Evolutionary conservation across 2,329 filamentous ascomycete species (phyloP), one percentile per base, ranked within the genome.

Genomic region (Pseudocercospora fuligena): DNA sequence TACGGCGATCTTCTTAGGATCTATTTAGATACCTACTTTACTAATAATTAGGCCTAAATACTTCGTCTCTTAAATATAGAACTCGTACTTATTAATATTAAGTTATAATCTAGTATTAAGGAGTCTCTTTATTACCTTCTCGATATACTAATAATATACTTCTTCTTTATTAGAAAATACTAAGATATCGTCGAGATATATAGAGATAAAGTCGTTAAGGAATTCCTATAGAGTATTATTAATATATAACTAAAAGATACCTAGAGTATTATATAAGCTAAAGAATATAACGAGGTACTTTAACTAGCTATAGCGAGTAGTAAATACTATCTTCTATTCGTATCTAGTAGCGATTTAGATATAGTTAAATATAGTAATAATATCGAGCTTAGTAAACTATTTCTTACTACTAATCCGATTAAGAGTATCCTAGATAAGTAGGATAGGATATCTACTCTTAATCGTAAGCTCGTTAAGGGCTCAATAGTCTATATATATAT

Each of bases 31-130:
- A 27, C 64, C 29, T 25, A 64, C 46, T 21, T 29, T 43, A 12
- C n/a, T 49, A 25, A 73, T 68, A 47, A 72, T 70, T 68, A 68
- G 69, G 47, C 58, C 58, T 56, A 72, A 61, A 64, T 69, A 73
- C 27, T 67, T 63, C 29, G 66, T 66, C 47, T 70, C 59, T n/a
- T 65, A 43, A 40, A 65, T 64, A 62, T 63, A 63, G 57, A 73
- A 74, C 23, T 69, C 40, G 49, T 58, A 70, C 58, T 73, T 74
- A 58, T 69, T 65, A 61, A 70, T 65, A 54, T 71, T 64, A n/a
- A 69, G 58, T 51, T 53, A 67, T 46, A 73, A 60, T 4, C 60
- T 47, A 16, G 16, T 29, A 25, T 60, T 23, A 19, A 49, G 31
- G 19, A 74, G 60, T 23, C 33, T 53, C 11, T 54, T 31, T 58